Percentiles rank a stretch among this genome's conserved stretches.
phyloP scores from a whole-genome alignment of 441 rosid species.

The Pelargonium cotyledonis region DNA sequence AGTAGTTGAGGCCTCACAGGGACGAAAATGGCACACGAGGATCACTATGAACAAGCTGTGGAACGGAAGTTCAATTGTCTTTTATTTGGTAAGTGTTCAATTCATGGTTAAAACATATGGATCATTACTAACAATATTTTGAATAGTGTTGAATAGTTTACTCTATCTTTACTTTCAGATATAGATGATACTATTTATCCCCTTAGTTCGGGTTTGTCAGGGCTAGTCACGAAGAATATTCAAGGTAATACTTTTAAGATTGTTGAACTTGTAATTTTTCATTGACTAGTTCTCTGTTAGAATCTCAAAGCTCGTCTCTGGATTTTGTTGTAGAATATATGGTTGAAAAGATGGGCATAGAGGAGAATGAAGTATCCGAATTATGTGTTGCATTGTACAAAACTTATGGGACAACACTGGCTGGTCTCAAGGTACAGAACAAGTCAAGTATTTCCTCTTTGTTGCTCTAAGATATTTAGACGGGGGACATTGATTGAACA shows the following conservation, averaged over 20 bases:
- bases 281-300: background rate
- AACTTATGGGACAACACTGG: conserved; percentile 78
- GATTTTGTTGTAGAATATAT: conserved; percentile 40
- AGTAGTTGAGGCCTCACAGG: too few species aligned
- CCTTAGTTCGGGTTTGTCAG: conserved; percentile 60
- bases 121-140: background rate
- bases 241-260: conserved; percentile 33
- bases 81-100: conserved; percentile 57
- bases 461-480: background rate
- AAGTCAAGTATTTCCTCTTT: background rate
- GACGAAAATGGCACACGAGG: conserved; percentile 36
- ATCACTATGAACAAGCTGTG: conserved; percentile 24
- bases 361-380: conserved; percentile 45
- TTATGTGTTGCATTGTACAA: conserved; percentile 62
- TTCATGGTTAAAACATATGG: background rate
- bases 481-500: conserved; percentile 1
- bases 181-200: conserved; percentile 90
- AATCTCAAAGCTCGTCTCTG: conserved; percentile 6
- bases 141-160: background rate
- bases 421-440: conserved; percentile 67
- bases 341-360: conserved; percentile 54
- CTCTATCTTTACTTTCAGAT: conserved; percentile 34
- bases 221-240: conserved; percentile 51
- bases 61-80: conserved; percentile 59
- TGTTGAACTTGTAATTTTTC: background rate